Conservation (phyloP, 2,329 filamentous ascomycete species). For the Diaporthe australafricana region DNA sequence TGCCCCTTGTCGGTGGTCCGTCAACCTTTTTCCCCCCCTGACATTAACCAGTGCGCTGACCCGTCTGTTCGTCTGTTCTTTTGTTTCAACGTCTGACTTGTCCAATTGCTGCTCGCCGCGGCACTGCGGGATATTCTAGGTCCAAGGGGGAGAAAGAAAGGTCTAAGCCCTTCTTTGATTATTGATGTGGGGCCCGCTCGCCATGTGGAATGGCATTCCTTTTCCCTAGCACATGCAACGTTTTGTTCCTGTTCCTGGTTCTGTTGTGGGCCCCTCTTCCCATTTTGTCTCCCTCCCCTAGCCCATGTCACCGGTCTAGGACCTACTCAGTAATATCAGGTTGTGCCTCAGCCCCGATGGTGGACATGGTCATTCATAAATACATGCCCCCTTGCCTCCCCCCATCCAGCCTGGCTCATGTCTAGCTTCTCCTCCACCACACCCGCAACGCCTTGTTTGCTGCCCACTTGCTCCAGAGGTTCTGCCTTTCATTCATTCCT, state of each 20-base stretch:
- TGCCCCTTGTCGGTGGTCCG: not conserved
- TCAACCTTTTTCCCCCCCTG: conserved; percentile 3
- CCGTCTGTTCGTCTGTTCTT: conserved; percentile 23
- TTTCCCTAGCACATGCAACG: conserved; percentile 27
- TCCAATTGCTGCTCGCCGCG: conserved; percentile 11
- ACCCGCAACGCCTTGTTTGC: conserved; percentile 26
- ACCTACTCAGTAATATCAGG: not conserved
- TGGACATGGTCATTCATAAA: conserved; percentile 32
- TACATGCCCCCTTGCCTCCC: conserved; percentile 23
- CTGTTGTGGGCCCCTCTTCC: not conserved
- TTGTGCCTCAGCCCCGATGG: conserved; percentile 5
- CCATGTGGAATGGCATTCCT: conserved; percentile 25
- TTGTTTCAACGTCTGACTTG: conserved; percentile 21
- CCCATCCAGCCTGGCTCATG: not conserved
- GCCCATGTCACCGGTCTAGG: conserved; percentile 13
- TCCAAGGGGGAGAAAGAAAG: conserved; percentile 9
- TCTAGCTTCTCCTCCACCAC: conserved; percentile 3
- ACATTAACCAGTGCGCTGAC: conserved; percentile 10
- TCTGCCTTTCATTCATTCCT: conserved; percentile 33
- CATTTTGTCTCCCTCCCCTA: conserved; percentile 19
- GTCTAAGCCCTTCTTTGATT: conserved; percentile 25
- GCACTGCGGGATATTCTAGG: conserved; percentile 2
- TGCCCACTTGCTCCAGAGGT: conserved; percentile 18
- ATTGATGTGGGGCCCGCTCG: conserved; percentile 21
- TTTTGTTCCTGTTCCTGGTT: conserved; percentile 14